Evolutionary conservation across 805 yeast genomes (phyloP).

Genomic region (Tetrapisispora namnaoensis): DNA sequence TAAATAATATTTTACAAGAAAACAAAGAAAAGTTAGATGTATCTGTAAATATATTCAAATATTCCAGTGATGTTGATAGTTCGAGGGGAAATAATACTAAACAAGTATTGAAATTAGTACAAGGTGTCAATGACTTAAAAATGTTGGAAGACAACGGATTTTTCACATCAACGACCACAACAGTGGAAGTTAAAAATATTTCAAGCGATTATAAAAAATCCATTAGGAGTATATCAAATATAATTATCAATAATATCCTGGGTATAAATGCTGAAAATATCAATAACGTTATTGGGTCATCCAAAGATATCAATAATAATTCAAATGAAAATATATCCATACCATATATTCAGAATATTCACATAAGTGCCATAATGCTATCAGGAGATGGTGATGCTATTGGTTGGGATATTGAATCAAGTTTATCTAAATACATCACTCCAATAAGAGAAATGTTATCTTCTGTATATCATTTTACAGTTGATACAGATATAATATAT

Average conservation of each 20-base stretch:
- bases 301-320: not conserved
- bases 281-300: not conserved
- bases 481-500: conserved; percentile 72
- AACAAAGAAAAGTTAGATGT: not conserved
- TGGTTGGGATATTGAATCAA: conserved; percentile 61
- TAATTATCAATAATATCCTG: not conserved
- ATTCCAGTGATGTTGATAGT: not conserved
- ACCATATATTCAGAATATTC: conserved; percentile 48
- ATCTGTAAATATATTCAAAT: not conserved
- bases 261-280: not conserved
- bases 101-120: not conserved
- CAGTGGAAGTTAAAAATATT: not conserved
- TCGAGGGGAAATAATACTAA: not conserved
- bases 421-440: conserved; percentile 39
- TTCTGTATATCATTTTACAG: conserved; percentile 56
- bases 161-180: not conserved
- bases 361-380: conserved; percentile 62
- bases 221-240: not conserved
- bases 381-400: conserved; percentile 60
- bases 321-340: conserved; percentile 15
- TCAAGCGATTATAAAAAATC: not conserved
- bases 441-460: conserved; percentile 47
- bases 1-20: not conserved
- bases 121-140: not conserved
- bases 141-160: not conserved